Evolutionary conservation across 192 early-diverging fungal genomes (phyloP).

Genomic region (Coemansia sp.): DNA sequence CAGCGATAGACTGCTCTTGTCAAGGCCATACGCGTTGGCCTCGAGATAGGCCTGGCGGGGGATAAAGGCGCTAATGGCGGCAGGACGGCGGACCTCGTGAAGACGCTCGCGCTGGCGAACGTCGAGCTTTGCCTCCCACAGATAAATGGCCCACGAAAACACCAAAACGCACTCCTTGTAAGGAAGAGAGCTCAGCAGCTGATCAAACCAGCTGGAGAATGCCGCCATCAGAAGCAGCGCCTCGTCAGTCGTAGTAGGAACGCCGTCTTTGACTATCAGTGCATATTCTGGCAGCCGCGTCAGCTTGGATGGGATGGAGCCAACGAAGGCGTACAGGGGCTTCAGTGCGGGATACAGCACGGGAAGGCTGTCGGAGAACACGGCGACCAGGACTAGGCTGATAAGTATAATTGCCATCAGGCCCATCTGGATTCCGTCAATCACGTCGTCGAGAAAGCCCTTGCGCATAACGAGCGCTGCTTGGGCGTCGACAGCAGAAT

Average conservation of each 20-base stretch:
- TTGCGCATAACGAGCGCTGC: constrained; percentile 48
- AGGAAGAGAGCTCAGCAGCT: constrained; percentile 50
- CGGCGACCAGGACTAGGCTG: constrained; percentile 26
- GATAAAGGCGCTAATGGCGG: constrained; percentile 64
- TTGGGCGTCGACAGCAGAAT: constrained; percentile 41
- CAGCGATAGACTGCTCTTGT: constrained; percentile 78
- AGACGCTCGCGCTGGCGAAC: constrained; percentile 75
- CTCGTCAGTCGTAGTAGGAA: constrained; percentile 30
- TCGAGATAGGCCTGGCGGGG: constrained; percentile 75
- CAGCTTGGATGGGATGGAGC: constrained; percentile 15
- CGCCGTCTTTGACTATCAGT: neutral
- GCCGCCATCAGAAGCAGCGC: neutral
- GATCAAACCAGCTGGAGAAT: constrained; percentile 7
- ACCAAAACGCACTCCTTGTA: constrained; percentile 80
- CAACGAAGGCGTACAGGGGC: constrained; percentile 36
- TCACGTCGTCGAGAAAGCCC: constrained; percentile 52
- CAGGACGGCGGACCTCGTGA: constrained; percentile 65
- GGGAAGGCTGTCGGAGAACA: constrained; percentile 39
- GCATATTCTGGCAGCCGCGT: constrained; percentile 23
- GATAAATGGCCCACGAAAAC: constrained; percentile 68
- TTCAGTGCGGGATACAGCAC: constrained; percentile 38
- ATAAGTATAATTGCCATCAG: constrained; percentile 31
- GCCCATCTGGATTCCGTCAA: constrained; percentile 50
- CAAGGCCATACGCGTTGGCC: constrained; percentile 79
- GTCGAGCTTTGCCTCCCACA: constrained; percentile 80